phyloP scores from a whole-genome alignment of 352 stramenopile species.

The Globisporangium yorkense region DNA sequence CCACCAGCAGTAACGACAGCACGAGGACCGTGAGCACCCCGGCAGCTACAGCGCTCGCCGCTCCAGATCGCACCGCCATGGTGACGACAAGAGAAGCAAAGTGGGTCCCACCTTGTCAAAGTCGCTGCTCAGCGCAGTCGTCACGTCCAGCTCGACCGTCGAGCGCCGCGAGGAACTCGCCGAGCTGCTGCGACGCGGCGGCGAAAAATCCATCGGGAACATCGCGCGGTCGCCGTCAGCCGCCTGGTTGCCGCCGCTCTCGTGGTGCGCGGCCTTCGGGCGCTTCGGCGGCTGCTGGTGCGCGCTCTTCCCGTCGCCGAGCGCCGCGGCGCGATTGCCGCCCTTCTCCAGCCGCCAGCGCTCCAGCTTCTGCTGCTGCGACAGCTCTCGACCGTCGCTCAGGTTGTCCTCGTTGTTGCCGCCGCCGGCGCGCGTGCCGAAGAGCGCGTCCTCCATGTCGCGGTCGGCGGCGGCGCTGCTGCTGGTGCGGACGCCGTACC shows the following conservation, averaged over 20 bases:
- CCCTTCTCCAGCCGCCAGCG: constrained; percentile 18
- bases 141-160: constrained; percentile 10
- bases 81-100: background rate
- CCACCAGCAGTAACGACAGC: background rate
- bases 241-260: constrained; percentile 12
- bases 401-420: constrained; percentile 9
- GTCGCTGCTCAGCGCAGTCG: background rate
- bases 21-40: background rate
- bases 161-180: constrained; percentile 12
- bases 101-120: constrained; percentile 15
- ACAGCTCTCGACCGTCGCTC: background rate
- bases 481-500: background rate
- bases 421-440: constrained; percentile 1
- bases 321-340: constrained; percentile 4
- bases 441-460: constrained; percentile 18
- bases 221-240: constrained; percentile 7
- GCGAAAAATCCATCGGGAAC: constrained; percentile 14
- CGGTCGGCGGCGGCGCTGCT: constrained; percentile 2
- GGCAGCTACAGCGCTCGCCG: background rate
- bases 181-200: constrained; percentile 15
- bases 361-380: constrained; percentile 16
- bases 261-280: constrained; percentile 18
- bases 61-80: background rate
- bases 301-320: background rate
- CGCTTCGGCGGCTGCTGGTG: constrained; percentile 11